Conservation (phyloP, 345 rosid genomes). For the Brassica cretica region DNA sequence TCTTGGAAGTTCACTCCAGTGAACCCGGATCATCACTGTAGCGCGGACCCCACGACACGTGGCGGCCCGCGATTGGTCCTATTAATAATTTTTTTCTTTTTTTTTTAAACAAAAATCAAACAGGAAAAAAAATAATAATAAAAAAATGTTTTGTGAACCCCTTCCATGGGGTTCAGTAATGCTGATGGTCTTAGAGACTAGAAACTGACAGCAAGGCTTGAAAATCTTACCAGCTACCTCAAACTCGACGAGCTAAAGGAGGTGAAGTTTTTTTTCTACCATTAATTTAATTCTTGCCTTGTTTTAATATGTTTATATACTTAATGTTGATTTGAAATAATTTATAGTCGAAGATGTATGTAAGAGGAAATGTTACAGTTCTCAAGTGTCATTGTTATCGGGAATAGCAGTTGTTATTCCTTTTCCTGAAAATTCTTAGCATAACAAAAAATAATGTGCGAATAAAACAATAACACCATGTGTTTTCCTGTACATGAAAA, state of each 20-base stretch:
- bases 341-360: slow-evolving; percentile 8
- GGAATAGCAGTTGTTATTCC: slow-evolving; percentile 35
- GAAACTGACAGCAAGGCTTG: background rate
- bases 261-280: slow-evolving; percentile 24
- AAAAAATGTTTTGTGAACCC: too few species aligned
- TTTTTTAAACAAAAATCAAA: too few species aligned
- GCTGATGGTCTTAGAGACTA: background rate
- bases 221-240: background rate
- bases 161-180: too few species aligned
- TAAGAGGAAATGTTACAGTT: slow-evolving; percentile 35
- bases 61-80: too few species aligned
- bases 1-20: too few species aligned
- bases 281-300: background rate
- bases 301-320: background rate
- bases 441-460: background rate
- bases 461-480: slow-evolving; percentile 14
- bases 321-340: slow-evolving; percentile 31
- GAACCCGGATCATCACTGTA: too few species aligned
- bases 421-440: slow-evolving; percentile 15
- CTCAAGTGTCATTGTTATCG: slow-evolving; percentile 40
- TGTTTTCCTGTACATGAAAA: slow-evolving; percentile 1
- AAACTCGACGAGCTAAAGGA: slow-evolving; percentile 31
- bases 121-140: too few species aligned
- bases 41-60: too few species aligned
- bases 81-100: too few species aligned